Conservation (phyloP, 2,329 filamentous ascomycete genomes). For the Dryadomyces quercus-mongolicae region DNA sequence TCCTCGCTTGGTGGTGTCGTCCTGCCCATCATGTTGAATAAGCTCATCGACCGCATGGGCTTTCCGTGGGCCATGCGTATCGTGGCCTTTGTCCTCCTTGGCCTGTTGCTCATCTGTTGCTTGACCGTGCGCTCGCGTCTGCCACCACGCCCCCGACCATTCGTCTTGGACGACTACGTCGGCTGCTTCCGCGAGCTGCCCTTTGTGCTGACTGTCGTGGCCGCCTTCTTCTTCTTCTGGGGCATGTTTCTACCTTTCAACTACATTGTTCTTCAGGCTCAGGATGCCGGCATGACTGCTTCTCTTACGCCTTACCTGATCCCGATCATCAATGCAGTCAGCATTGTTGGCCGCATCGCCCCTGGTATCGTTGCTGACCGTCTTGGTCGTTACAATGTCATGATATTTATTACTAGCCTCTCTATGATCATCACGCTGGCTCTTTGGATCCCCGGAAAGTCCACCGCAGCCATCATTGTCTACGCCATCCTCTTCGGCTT, state of each 20-base stretch:
- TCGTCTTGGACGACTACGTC: constrained; percentile 34
- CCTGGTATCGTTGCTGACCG: constrained; percentile 34
- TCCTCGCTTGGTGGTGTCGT: constrained; percentile 37
- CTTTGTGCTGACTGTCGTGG: constrained; percentile 29
- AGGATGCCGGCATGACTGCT: constrained; percentile 28
- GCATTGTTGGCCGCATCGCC: constrained; percentile 38
- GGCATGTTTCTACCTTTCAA: constrained; percentile 43
- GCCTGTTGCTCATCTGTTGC: constrained; percentile 18
- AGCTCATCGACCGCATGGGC: constrained; percentile 33
- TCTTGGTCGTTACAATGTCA: constrained; percentile 26
- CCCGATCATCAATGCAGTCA: constrained; percentile 43
- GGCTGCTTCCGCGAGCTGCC: constrained; percentile 31
- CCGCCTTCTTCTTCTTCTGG: constrained; percentile 42
- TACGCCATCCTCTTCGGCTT: constrained; percentile 55
- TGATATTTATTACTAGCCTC: constrained; percentile 32
- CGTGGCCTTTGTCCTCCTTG: constrained; percentile 24
- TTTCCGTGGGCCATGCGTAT: constrained; percentile 27
- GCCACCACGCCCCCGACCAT: constrained; percentile 22
- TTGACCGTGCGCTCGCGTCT: constrained; percentile 23
- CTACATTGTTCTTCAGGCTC: constrained; percentile 37
- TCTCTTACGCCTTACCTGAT: constrained; percentile 33
- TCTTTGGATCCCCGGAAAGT: constrained; percentile 28
- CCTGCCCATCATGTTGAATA: constrained; percentile 45
- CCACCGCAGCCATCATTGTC: constrained; percentile 42
- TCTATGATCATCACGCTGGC: constrained; percentile 26